phyloP scores from a whole-genome alignment of 306 rosid genomes.

The Prinsepia uniflora region DNA sequence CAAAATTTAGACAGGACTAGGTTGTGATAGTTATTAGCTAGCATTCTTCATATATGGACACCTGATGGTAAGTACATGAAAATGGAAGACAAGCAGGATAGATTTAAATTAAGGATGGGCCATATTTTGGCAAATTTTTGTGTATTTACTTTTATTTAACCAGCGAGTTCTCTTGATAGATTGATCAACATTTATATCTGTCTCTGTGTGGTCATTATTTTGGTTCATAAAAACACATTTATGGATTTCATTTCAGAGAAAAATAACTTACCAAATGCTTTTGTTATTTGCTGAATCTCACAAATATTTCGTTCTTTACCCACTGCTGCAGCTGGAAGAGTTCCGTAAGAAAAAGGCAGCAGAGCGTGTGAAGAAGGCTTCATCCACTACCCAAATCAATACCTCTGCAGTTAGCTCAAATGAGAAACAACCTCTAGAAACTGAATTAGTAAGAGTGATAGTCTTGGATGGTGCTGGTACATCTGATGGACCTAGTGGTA shows the following conservation, averaged over 20 bases:
- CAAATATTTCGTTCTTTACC: slow-evolving; percentile 12
- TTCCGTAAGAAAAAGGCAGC: slow-evolving; percentile 92
- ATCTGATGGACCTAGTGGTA: slow-evolving; percentile 45
- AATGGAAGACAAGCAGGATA: not conserved
- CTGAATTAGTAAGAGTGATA: slow-evolving; percentile 49
- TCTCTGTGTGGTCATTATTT: not conserved
- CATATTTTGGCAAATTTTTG: not conserved
- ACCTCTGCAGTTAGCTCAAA: slow-evolving; percentile 42
- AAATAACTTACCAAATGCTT: not conserved
- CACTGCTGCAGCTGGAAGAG: slow-evolving; percentile 75
- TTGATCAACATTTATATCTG: not conserved
- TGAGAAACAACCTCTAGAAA: slow-evolving; percentile 58
- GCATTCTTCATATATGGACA: not conserved
- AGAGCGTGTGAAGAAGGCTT: slow-evolving; percentile 65
- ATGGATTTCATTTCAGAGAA: not conserved
- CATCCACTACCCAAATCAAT: slow-evolving; percentile 36
- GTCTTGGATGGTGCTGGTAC: slow-evolving; percentile 63
- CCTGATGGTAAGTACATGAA: not conserved
- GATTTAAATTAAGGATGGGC: not conserved
- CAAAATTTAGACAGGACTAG: not conserved
- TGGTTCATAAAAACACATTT: not conserved
- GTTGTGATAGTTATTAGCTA: not conserved
- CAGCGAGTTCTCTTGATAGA: not conserved
- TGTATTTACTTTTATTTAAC: not conserved
- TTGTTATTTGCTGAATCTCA: not conserved